Evolutionary conservation across 2,329 filamentous ascomycete genomes (phyloP).

Genomic region (Fusarium denticulatum): DNA sequence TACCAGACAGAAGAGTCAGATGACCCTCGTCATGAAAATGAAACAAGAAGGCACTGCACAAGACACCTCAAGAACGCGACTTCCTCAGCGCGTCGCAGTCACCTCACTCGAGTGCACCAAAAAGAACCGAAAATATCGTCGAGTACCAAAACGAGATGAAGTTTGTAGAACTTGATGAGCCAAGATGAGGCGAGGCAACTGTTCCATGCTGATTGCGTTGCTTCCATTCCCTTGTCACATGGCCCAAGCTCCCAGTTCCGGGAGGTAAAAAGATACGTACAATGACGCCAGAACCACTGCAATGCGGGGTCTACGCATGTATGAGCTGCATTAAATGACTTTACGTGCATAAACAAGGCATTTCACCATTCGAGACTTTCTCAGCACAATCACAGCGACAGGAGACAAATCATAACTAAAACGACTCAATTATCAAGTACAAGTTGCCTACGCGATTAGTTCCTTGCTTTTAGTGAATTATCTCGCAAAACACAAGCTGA

Average conservation of each 20-base stretch:
- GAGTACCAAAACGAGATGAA: not conserved
- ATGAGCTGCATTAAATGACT: conserved; percentile 33
- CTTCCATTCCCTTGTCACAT: conserved; percentile 36
- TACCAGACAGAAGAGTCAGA: conserved; percentile 18
- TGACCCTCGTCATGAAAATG: conserved; percentile 14
- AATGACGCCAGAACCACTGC: conserved; percentile 32
- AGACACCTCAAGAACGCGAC: conserved; percentile 7
- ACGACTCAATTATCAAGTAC: conserved; percentile 31
- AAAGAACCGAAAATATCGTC: not conserved
- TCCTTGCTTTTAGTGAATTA: conserved; percentile 21
- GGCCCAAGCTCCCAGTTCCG: conserved; percentile 39
- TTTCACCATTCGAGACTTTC: not conserved
- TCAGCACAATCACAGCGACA: not conserved
- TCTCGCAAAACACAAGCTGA: conserved; percentile 20
- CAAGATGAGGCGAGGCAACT: conserved; percentile 20
- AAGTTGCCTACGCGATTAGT: conserved; percentile 44
- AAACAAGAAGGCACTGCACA: conserved; percentile 18
- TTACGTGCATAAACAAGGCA: conserved; percentile 26
- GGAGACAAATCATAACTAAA: conserved; percentile 3
- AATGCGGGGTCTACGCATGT: conserved; percentile 34
- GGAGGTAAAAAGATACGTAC: conserved; percentile 16
- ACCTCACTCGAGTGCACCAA: conserved; percentile 3
- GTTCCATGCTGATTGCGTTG: conserved; percentile 5
- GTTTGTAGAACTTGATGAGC: conserved; percentile 25
- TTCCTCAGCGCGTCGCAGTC: conserved; percentile 8